Evolutionary conservation across 1,284 basidiomycete species (phyloP).

Genomic region (Boletellus sp.): DNA sequence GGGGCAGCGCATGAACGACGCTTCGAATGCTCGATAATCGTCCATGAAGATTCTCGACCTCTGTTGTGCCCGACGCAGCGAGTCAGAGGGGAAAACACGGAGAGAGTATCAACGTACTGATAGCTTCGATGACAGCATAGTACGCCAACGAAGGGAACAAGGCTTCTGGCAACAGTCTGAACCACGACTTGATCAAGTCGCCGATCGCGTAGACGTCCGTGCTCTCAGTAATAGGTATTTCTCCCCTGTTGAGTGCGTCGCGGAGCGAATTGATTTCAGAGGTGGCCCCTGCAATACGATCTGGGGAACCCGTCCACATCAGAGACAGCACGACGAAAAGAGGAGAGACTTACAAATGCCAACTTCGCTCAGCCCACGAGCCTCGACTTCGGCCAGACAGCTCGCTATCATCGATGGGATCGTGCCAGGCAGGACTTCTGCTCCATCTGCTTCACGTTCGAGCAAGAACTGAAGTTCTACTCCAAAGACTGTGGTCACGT

Average conservation of each 20-base stretch:
- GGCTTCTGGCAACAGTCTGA: slow-evolving; percentile 74
- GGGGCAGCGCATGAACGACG: slow-evolving; percentile 66
- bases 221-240: slow-evolving; percentile 51
- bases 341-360: slow-evolving; percentile 67
- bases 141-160: slow-evolving; percentile 72
- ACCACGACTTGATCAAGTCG: slow-evolving; percentile 80
- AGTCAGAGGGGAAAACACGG: slow-evolving; percentile 3
- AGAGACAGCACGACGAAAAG: not conserved
- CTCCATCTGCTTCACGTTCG: slow-evolving; percentile 54
- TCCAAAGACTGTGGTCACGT: slow-evolving; percentile 59
- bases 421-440: slow-evolving; percentile 49
- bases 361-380: slow-evolving; percentile 70
- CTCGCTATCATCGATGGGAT: slow-evolving; percentile 64
- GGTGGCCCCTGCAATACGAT: slow-evolving; percentile 78
- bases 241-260: slow-evolving; percentile 72
- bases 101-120: slow-evolving; percentile 42
- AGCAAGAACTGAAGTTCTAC: slow-evolving; percentile 69
- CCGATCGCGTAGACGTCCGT: slow-evolving; percentile 80
- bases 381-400: slow-evolving; percentile 68
- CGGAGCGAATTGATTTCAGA: slow-evolving; percentile 65
- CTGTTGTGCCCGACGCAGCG: slow-evolving; percentile 33
- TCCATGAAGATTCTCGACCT: slow-evolving; percentile 62
- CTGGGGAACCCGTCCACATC: slow-evolving; percentile 33
- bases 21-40: slow-evolving; percentile 61
- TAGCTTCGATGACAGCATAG: slow-evolving; percentile 62